Conservation (phyloP, 2,329 filamentous ascomycete species). For the Fusarium oxysporum region DNA sequence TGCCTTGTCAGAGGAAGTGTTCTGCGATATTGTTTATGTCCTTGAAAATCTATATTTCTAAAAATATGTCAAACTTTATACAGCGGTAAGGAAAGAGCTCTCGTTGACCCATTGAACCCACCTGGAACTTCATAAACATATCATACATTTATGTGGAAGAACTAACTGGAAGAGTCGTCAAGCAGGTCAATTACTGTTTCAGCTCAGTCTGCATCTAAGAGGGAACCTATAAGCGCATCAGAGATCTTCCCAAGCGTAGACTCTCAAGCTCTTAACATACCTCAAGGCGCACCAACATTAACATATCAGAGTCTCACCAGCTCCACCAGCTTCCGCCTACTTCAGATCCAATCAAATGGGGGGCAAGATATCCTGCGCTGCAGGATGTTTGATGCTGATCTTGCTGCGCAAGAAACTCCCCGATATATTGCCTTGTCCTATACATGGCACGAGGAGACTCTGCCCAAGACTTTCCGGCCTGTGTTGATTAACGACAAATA, state of each 20-base stretch:
- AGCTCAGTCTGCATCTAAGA: too few species aligned
- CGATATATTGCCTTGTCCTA: not conserved
- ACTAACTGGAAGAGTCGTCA: rapidly evolving
- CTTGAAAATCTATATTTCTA: rapidly evolving
- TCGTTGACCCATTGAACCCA: rapidly evolving
- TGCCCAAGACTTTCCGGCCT: not conserved
- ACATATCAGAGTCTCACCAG: not conserved
- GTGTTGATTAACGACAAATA: not conserved
- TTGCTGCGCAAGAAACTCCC: rapidly evolving
- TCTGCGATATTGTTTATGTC: rapidly evolving
- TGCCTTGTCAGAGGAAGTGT: not conserved
- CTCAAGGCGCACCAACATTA: not conserved
- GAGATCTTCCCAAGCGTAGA: not conserved
- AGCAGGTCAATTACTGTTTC: rapidly evolving
- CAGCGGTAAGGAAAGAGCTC: rapidly evolving
- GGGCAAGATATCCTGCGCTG: not conserved
- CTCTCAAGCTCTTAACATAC: not conserved
- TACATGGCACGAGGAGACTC: not conserved
- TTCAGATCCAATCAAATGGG: not conserved
- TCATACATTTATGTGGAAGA: too few species aligned
- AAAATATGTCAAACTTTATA: not conserved
- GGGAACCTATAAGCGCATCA: not conserved
- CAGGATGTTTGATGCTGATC: not conserved
- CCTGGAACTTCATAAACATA: too few species aligned
- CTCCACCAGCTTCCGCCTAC: not conserved